Evolutionary conservation across 306 rosid genomes (phyloP).

Genomic region (Quercus robur): DNA sequence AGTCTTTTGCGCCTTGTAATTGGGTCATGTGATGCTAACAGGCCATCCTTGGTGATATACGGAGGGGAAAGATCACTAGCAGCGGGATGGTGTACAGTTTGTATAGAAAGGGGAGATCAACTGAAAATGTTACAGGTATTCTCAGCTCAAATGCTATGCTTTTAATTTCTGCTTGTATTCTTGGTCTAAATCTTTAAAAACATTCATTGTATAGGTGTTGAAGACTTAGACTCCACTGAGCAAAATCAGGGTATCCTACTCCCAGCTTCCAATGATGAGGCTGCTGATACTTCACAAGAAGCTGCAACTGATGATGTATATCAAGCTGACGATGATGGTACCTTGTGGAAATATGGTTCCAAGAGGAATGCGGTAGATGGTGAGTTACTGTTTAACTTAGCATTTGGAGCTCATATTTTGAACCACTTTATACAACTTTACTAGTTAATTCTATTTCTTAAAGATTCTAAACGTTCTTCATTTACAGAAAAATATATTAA

Average conservation of each 20-base stretch:
- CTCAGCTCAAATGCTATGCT: slow-evolving; percentile 3
- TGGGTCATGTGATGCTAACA: slow-evolving; percentile 16
- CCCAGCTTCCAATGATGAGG: slow-evolving; percentile 19
- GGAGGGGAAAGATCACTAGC: slow-evolving; percentile 50
- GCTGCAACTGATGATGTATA: slow-evolving; percentile 17
- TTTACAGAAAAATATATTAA: slow-evolving; percentile 22
- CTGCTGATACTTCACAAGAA: slow-evolving; percentile 7
- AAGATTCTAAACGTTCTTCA: neutral
- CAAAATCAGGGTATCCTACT: slow-evolving; percentile 24
- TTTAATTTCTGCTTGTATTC: neutral
- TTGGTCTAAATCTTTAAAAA: neutral
- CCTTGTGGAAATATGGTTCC: slow-evolving; percentile 25
- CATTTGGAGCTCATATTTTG: neutral
- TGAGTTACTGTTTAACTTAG: slow-evolving; percentile 10
- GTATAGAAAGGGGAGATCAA: slow-evolving; percentile 27
- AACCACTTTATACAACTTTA: neutral
- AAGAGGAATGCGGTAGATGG: slow-evolving; percentile 26
- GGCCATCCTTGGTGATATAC: slow-evolving; percentile 43
- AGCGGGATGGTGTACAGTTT: slow-evolving; percentile 42
- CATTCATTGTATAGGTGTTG: slow-evolving; percentile 21
- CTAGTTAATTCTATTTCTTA: neutral
- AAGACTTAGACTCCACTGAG: slow-evolving; percentile 30
- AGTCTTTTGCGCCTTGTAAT: neutral
- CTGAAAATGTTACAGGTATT: slow-evolving; percentile 40
- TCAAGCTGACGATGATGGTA: slow-evolving; percentile 16